Conservation (phyloP, 2,329 filamentous ascomycete species). For the Fusarium scirpi region DNA sequence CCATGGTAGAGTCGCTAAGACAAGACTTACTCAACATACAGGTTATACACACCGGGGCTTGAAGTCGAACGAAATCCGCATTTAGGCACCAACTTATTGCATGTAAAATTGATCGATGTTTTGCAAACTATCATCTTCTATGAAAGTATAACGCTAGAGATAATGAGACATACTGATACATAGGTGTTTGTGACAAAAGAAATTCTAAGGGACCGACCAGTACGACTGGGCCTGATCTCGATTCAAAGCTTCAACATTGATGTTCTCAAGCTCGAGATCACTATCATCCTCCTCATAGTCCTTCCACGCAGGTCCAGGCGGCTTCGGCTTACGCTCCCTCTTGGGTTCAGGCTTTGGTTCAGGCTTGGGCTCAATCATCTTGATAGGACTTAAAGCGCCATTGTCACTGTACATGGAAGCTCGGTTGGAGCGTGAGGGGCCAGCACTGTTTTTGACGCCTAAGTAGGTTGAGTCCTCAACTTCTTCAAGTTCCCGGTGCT, state of each 20-base stretch:
- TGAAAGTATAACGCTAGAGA: not conserved
- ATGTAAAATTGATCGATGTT: not conserved
- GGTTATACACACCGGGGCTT: too few species aligned
- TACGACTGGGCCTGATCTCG: constrained; percentile 32
- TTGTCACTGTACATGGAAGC: not conserved
- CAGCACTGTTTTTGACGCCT: constrained; percentile 13
- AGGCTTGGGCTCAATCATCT: not conserved
- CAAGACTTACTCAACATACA: too few species aligned
- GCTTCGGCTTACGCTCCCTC: not conserved
- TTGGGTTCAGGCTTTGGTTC: not conserved
- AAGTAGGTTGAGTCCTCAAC: constrained; percentile 23
- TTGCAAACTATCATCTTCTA: constrained; percentile 1
- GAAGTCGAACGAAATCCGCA: not conserved
- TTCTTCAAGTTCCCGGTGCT: constrained; percentile 28
- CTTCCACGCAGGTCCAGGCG: constrained; percentile 17
- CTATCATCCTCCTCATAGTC: constrained; percentile 18
- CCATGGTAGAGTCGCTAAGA: not conserved
- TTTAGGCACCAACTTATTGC: not conserved
- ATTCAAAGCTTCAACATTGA: constrained; percentile 24
- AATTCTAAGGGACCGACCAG: constrained; percentile 19
- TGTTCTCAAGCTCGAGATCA: constrained; percentile 22
- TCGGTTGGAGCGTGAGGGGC: constrained; percentile 11
- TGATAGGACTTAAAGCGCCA: not conserved
- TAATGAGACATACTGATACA: not conserved
- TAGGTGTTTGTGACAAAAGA: not conserved